phyloP scores from a whole-genome alignment of 2,329 filamentous ascomycete species.

The Aspergillus uvarum region DNA sequence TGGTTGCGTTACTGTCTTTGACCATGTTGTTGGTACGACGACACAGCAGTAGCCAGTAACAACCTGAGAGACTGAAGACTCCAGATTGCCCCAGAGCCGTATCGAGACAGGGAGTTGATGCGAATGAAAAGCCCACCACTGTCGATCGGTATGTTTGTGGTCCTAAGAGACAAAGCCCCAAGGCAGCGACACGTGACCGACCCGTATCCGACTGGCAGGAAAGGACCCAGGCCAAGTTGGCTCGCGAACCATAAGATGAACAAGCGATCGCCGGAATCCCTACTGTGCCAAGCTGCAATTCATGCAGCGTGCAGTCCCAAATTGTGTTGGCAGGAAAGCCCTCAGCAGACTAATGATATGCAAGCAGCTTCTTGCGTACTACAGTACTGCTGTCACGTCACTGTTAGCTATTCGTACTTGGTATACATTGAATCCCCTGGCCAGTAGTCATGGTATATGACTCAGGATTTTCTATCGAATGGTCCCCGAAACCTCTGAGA shows the following conservation, averaged over 20 bases:
- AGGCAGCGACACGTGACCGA: slow-evolving; percentile 16
- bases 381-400: background rate
- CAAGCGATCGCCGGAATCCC: background rate
- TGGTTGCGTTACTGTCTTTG: slow-evolving; percentile 2
- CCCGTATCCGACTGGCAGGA: slow-evolving; percentile 12
- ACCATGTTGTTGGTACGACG: slow-evolving; percentile 9
- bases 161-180: background rate
- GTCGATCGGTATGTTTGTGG: background rate
- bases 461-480: background rate
- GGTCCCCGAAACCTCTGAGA: background rate
- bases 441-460: background rate
- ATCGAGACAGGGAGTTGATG: background rate
- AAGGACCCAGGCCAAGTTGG: slow-evolving; percentile 1
- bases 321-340: background rate
- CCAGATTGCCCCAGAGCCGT: background rate
- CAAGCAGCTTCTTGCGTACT: background rate
- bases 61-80: no score
- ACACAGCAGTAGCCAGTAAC: background rate
- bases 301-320: slow-evolving; percentile 4
- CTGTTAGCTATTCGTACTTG: no score
- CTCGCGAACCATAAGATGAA: background rate
- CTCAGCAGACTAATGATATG: background rate
- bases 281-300: background rate
- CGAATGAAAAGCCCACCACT: background rate
- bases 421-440: no score